Percentiles rank a stretch among this genome's conserved stretches.
Conservation (phyloP, 805 yeast species). For the Saccharomycopsis microspora region DNA sequence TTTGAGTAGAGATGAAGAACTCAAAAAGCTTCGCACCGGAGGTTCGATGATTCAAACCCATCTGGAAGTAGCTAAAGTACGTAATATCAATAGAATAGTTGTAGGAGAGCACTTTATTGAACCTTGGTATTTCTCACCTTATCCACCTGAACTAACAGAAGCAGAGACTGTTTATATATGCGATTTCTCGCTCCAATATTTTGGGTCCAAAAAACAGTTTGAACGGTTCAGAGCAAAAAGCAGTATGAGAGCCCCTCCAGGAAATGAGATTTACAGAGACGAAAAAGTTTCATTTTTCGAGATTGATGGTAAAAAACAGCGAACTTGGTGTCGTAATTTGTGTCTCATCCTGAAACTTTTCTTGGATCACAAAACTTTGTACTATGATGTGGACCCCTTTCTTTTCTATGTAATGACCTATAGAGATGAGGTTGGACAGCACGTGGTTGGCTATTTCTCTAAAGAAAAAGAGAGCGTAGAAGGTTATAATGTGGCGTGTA, state of each 20-base stretch:
- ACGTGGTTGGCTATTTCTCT: constrained; percentile 91
- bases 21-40: constrained; percentile 82
- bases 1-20: constrained; percentile 80
- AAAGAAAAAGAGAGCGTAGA: constrained; percentile 96
- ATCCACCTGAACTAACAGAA: constrained; percentile 89
- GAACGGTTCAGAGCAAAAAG: constrained; percentile 85
- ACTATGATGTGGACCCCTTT: constrained; percentile 97
- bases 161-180: constrained; percentile 84
- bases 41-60: constrained; percentile 95
- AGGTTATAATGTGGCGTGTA: constrained; percentile 93
- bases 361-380: constrained; percentile 89
- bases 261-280: constrained; percentile 93
- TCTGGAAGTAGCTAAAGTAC: constrained; percentile 78
- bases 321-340: constrained; percentile 95
- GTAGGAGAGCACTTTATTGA: constrained; percentile 89
- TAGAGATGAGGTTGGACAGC: constrained; percentile 85
- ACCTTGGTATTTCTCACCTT: constrained; percentile 98
- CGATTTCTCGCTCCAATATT: constrained; percentile 82
- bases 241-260: constrained; percentile 92
- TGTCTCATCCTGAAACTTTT: constrained; percentile 85
- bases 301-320: constrained; percentile 90
- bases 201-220: constrained; percentile 82
- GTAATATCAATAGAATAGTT: constrained; percentile 68
- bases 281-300: constrained; percentile 91
- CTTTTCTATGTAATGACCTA: constrained; percentile 92